Evolutionary conservation across 768 basidiomycete species (phyloP), one percentile per base, ranked within the genome.

Genomic region (Lentinula sp.): DNA sequence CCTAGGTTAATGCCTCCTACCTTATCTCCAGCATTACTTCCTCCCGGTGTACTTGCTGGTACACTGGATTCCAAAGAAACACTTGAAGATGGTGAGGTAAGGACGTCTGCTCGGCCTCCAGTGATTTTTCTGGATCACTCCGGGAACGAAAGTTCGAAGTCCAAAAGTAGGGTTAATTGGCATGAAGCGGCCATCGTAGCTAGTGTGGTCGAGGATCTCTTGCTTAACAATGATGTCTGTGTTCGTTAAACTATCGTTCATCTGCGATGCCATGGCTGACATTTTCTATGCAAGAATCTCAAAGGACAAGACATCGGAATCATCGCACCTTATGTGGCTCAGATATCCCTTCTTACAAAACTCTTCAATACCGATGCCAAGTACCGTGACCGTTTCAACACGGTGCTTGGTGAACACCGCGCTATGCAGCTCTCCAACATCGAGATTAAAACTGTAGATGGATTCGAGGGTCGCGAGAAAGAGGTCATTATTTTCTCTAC

Each of bases 381-480:
- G 62, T 82, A 84, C 55, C 72, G 72, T 45, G 70, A 70, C 54
- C 84, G 86, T 0, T 89, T 93, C 69, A 70, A 73, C 42, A 68
- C 72, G 5, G 79, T 84, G 0, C 78, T 95, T 23, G 93, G 93
- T 21, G 72, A 79, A 13, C 79, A 80, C 50, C 85, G 92, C 28
- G 84, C 80, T 18, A 76, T 81, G 73, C 86, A 95, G 64, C 71
- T 93, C 6, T 68, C 74, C 0, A 70, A 82, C 57, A 80, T 97
- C 56, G 94, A 96, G 71, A 82, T 96, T 67, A 92, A 91, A 75
- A 96, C 94, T 0, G 94, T 97, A 13, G 94, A 97, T 66, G 94
- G 94, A 18, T 97, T 95, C 70, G 93, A 97, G 71, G 94, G 94
- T 11, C 82, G 93, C 49, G 93, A 97, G 76, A 96, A 96, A 75